Evolutionary conservation across 345 rosid genomes (phyloP).

Genomic region (Carallia pectinifolia): DNA sequence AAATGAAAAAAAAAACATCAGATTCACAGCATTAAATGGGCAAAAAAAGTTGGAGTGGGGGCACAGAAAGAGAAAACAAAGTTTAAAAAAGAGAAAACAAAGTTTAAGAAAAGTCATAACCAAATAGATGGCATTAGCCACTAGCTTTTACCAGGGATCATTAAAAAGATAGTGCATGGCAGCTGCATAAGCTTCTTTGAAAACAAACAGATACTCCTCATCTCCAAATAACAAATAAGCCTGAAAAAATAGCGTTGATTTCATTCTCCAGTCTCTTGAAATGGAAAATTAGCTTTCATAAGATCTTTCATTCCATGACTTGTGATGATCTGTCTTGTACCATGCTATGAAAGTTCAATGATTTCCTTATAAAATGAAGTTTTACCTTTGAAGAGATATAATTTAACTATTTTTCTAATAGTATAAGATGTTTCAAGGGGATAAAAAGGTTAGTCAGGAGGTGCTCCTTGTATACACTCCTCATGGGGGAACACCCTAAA

Average conservation of each 20-base stretch:
- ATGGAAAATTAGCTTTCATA: conserved; percentile 1
- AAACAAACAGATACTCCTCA: conserved; percentile 85
- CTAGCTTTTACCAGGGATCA: conserved; percentile 87
- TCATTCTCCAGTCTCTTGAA: conserved; percentile 2
- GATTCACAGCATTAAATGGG: not conserved
- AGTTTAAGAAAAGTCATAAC: conserved; percentile 20
- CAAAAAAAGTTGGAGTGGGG: not conserved
- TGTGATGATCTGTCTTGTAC: too few relatives aligned
- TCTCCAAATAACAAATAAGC: conserved; percentile 93
- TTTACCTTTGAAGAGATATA: too few relatives aligned
- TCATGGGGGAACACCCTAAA: not conserved
- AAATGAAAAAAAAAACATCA: conserved; percentile 8
- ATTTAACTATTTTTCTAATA: too few relatives aligned
- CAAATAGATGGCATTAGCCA: conserved; percentile 25
- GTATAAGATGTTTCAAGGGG: too few relatives aligned
- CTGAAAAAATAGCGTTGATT: conserved; percentile 40
- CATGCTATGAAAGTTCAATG: too few relatives aligned
- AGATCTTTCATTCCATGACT: too few relatives aligned
- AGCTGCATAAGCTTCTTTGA: conserved; percentile 93
- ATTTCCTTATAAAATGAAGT: too few relatives aligned
- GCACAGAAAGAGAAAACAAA: not conserved
- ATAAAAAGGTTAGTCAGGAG: not conserved
- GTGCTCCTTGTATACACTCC: not conserved
- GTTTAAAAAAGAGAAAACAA: not conserved
- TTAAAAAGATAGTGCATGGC: conserved; percentile 85